These are phyloP conservation scores for Delitschia confertaspora DNA, from an alignment of 495 filamentous ascomycete species.

Conservation along the genomic window DNA sequence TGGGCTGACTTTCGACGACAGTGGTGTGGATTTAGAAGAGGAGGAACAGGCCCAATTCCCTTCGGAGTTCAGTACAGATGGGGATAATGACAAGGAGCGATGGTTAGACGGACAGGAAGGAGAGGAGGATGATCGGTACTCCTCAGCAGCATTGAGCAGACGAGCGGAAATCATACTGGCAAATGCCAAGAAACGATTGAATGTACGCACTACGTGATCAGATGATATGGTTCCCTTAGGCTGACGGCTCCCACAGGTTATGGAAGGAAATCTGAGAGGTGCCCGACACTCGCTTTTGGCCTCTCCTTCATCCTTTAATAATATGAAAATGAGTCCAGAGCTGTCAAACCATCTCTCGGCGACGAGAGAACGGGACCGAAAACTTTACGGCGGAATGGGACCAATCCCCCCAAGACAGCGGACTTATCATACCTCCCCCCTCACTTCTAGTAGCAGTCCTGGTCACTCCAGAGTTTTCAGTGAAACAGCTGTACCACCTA, in stretches of 20 bases:
- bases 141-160: constrained; percentile 65
- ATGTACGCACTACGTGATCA: constrained; percentile 49
- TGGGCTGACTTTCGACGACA: constrained; percentile 25
- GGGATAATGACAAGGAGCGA: constrained; percentile 29
- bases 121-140: constrained; percentile 45
- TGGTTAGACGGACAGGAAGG: constrained; percentile 22
- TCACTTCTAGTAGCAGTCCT: constrained; percentile 20
- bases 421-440: constrained; percentile 19
- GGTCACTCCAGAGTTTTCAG: constrained; percentile 30
- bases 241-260: constrained; percentile 49
- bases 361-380: constrained; percentile 16
- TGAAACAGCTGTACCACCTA: constrained; percentile 28
- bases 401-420: constrained; percentile 15
- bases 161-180: constrained; percentile 81
- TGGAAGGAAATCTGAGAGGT: constrained; percentile 80
- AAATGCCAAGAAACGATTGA: constrained; percentile 79
- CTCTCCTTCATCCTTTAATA: constrained; percentile 21
- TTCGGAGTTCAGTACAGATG: constrained; percentile 10
- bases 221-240: not conserved
- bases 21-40: constrained; percentile 21
- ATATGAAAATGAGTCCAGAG: constrained; percentile 16
- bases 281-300: constrained; percentile 59
- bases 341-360: constrained; percentile 22
- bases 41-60: constrained; percentile 19
- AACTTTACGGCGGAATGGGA: constrained; percentile 21